Conservation (phyloP, 441 rosid species). For the Raphanus hybrid region DNA sequence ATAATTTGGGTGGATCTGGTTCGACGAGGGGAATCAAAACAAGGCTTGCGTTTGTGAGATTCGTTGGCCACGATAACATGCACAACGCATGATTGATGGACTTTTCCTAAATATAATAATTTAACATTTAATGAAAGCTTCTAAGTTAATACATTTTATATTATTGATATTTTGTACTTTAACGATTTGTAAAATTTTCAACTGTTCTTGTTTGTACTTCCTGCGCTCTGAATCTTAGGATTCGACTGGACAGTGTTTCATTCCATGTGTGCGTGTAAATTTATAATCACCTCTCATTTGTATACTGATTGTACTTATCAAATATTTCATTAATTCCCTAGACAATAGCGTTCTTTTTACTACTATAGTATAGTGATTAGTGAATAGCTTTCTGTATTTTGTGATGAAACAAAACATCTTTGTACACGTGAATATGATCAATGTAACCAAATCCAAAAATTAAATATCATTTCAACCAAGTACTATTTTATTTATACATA, state of each 20-base stretch:
- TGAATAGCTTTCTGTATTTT: not conserved
- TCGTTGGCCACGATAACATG: slow-evolving; percentile 36
- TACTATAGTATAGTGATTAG: slow-evolving; percentile 9
- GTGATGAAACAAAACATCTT: not conserved
- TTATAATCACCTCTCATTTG: slow-evolving; percentile 25
- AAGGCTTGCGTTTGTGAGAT: slow-evolving; percentile 30
- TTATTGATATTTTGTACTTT: slow-evolving; percentile 8
- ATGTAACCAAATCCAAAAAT: not conserved
- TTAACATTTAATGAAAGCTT: slow-evolving; percentile 16
- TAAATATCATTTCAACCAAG: too few relatives aligned
- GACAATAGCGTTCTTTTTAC: slow-evolving; percentile 7
- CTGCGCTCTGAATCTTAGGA: slow-evolving; percentile 24
- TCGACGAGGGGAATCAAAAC: too few relatives aligned
- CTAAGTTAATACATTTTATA: slow-evolving; percentile 3
- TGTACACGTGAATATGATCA: not conserved
- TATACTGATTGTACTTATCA: slow-evolving; percentile 9
- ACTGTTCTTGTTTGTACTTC: slow-evolving; percentile 29
- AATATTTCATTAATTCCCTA: not conserved
- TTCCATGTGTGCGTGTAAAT: slow-evolving; percentile 23
- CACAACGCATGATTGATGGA: slow-evolving; percentile 43
- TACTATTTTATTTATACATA: too few relatives aligned
- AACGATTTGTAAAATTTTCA: not conserved
- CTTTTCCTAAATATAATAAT: slow-evolving; percentile 17
- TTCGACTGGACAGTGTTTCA: slow-evolving; percentile 44
- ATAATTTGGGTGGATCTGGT: too few relatives aligned